Conservation (phyloP, 257 asterid species). For the Cynanchum wilfordii region DNA sequence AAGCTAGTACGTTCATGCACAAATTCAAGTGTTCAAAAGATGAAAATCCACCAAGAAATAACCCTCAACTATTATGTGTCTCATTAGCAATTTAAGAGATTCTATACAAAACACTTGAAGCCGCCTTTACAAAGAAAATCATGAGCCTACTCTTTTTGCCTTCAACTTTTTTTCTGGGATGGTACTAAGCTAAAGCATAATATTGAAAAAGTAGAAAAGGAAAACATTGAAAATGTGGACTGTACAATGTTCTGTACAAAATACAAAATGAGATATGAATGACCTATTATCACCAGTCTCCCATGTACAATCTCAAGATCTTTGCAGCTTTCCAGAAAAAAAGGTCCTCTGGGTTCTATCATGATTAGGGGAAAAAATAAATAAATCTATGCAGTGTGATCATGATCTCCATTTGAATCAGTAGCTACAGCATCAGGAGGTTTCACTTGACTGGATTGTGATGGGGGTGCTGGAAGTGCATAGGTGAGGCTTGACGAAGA, state of each 20-base stretch:
- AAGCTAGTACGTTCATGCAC: background rate
- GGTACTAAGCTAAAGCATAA: background rate
- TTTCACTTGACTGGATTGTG: constrained; percentile 44
- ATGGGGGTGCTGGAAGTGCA: constrained; percentile 78
- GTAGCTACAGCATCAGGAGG: constrained; percentile 34
- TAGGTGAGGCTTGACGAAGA: constrained; percentile 73
- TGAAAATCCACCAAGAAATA: background rate
- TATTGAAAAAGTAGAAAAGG: background rate
- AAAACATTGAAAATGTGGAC: constrained; percentile 1
- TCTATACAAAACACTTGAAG: background rate
- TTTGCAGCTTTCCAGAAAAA: background rate
- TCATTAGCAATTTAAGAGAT: background rate
- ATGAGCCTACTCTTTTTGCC: background rate
- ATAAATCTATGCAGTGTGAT: constrained; percentile 9
- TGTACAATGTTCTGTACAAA: constrained; percentile 28
- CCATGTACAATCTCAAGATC: background rate
- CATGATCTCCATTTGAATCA: constrained; percentile 48
- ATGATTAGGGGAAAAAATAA: too few species aligned
- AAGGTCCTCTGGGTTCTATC: background rate
- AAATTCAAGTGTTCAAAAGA: background rate
- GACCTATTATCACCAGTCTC: background rate
- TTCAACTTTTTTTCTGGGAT: background rate
- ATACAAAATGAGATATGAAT: background rate
- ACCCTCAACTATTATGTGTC: background rate
- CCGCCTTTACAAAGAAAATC: constrained; percentile 10